These are phyloP conservation scores for Paramecium tetraurelia DNA, from an alignment of 73 alveolate species.

Conservation along the genomic window DNA sequence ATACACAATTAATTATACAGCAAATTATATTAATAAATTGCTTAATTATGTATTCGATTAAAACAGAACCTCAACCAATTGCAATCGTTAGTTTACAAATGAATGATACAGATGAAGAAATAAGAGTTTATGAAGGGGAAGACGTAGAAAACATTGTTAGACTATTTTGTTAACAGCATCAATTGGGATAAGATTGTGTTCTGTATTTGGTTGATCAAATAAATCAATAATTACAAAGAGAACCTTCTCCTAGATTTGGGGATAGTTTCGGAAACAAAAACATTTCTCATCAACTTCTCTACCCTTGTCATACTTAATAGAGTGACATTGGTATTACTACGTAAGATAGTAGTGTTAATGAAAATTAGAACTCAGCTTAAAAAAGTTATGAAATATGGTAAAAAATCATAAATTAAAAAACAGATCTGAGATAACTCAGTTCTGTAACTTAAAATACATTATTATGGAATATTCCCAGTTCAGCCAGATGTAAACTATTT, in stretches of 20 bases:
- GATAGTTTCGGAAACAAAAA: neutral
- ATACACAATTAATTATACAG: neutral
- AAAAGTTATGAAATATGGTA: conserved; percentile 16
- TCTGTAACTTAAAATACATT: neutral
- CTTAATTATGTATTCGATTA: neutral
- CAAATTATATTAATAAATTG: neutral
- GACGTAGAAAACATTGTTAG: neutral
- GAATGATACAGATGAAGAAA: neutral
- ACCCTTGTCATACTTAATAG: neutral
- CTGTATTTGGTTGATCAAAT: neutral
- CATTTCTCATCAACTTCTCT: neutral
- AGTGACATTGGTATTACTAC: neutral
- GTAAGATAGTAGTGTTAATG: conserved; percentile 14
- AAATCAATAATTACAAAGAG: conserved; percentile 2
- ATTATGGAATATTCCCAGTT: neutral
- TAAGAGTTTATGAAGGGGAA: conserved; percentile 21
- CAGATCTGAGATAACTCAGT: neutral
- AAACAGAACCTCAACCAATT: neutral
- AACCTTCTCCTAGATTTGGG: conserved; percentile 23
- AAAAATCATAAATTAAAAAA: neutral
- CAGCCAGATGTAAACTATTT: neutral
- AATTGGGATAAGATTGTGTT: conserved; percentile 25
- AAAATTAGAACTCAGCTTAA: neutral
- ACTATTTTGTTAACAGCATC: neutral
- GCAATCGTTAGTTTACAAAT: conserved; percentile 1